Evolutionary conservation across 2,329 filamentous ascomycete genomes (phyloP).

Genomic region (Claviceps sp.): DNA sequence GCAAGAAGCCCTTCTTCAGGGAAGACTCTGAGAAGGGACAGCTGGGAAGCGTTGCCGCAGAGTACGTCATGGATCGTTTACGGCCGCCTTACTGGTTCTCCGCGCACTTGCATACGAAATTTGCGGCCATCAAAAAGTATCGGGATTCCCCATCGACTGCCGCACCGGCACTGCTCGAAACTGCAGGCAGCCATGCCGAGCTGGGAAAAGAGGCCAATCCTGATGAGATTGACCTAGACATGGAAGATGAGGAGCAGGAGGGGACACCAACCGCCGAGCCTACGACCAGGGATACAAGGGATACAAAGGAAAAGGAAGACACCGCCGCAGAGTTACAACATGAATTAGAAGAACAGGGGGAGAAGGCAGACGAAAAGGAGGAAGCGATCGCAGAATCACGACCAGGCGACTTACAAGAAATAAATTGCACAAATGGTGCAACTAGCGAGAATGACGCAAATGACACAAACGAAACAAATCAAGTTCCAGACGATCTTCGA

Average conservation of each 20-base stretch:
- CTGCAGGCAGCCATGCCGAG: background rate
- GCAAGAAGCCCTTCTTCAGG: conserved; percentile 59
- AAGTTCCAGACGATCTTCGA: conserved; percentile 50
- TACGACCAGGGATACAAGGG: background rate
- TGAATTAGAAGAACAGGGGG: conserved; percentile 8
- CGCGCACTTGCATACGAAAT: conserved; percentile 87
- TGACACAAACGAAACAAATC: conserved; percentile 9
- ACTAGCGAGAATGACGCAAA: background rate
- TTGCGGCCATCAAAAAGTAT: conserved; percentile 53
- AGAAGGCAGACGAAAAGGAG: background rate
- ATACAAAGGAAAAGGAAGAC: background rate
- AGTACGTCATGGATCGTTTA: conserved; percentile 66
- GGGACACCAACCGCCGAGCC: conserved; percentile 2
- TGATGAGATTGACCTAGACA: conserved; percentile 58
- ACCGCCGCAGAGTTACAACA: background rate
- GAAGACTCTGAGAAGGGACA: conserved; percentile 61
- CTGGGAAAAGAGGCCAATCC: conserved; percentile 32
- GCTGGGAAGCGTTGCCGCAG: conserved; percentile 69
- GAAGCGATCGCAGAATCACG: background rate
- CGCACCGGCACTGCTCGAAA: background rate
- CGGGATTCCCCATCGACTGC: conserved; percentile 17
- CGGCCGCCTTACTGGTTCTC: conserved; percentile 84
- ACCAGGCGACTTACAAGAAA: background rate
- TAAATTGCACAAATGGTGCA: background rate
- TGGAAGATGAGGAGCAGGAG: conserved; percentile 29